Base-by-base conservation (phyloP, 108 stramenopile species). In the Epithemia pelagica region DNA sequence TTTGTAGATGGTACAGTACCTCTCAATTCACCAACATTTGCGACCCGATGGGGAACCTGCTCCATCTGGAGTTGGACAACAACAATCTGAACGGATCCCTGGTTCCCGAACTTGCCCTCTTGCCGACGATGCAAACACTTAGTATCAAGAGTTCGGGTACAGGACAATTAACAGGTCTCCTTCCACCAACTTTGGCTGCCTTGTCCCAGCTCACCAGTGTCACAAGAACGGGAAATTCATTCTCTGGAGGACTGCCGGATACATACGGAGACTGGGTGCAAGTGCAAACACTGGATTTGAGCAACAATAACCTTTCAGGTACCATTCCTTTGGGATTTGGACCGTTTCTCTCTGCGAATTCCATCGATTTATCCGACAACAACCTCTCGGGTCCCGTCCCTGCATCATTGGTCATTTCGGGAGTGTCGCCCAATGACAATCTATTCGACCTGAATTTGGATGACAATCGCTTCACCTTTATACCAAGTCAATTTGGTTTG, bases 11-110 rank as follows among this genome's bases (percentile, higher is more conserved):
- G 75, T 71, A 58, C 54, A 58, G 67, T 20, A 58, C 56, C 25
- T 18, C 22, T 8, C 7, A 7, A 21, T 7, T 7, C 7, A 58
- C 18, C 8, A 46, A 15, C 37, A 27, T 7, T 19, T 61, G 61
- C 28, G 30, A 75, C 32, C 30, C 33, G 26, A 32, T 1, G 2
- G 68, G 68, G 25, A 22, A 56, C 2, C 31, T 77, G 26, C 15
- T 56, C 1, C 30, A 23, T 7, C 67, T 82, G 20, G 74, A 76
- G 32, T 59, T 82, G 59, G 66, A 68, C 29, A 66, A 74, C 3
- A 84, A 84, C 67, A 76, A 76, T 22, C 58, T 84, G 7, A 8
- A 31, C 8, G 83, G 83, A 21, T 27, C 58, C 8, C 27, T 84
- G 0, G 79, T 79, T 0, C 26, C 26, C 1, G 77, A 76, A 31